These are phyloP conservation scores for Tulasnella sp. DNA, from an alignment of 768 basidiomycete species.

Conservation along the genomic window DNA sequence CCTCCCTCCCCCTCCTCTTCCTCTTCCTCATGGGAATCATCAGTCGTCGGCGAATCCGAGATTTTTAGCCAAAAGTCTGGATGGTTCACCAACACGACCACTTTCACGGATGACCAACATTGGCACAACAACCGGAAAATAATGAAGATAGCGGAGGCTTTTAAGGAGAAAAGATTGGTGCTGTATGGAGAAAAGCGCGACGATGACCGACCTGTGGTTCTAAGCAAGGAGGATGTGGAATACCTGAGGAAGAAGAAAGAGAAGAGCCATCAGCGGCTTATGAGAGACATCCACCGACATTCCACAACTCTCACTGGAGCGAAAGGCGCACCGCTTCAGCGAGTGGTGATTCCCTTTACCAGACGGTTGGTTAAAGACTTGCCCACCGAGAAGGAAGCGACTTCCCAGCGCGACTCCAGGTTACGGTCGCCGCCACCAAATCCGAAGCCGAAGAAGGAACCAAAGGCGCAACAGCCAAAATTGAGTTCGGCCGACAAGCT, in stretches of 20 bases:
- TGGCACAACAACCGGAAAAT: conserved; percentile 56
- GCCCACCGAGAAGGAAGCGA: not conserved
- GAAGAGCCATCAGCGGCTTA: conserved; percentile 49
- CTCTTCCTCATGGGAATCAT: not conserved
- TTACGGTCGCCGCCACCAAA: not conserved
- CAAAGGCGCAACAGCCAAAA: not conserved
- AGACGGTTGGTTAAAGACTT: not conserved
- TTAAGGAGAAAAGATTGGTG: not conserved
- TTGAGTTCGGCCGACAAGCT: conserved; percentile 42
- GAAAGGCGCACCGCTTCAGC: conserved; percentile 49
- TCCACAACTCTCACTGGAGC: conserved; percentile 65
- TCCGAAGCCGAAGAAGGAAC: not conserved
- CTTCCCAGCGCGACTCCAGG: not conserved
- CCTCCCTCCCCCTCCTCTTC: not conserved
- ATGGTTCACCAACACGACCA: conserved; percentile 24
- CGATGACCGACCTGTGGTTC: not conserved
- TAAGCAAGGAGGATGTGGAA: not conserved
- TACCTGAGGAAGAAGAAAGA: not conserved
- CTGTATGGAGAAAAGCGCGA: not conserved
- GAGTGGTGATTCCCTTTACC: conserved; percentile 47
- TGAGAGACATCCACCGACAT: conserved; percentile 52
- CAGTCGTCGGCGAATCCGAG: not conserved
- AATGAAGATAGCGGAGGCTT: no score
- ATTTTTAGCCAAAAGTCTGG: not conserved
- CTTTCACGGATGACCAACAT: conserved; percentile 47